phyloP scores from a whole-genome alignment of 495 filamentous ascomycete genomes.

The Clohesyomyces aquaticus region DNA sequence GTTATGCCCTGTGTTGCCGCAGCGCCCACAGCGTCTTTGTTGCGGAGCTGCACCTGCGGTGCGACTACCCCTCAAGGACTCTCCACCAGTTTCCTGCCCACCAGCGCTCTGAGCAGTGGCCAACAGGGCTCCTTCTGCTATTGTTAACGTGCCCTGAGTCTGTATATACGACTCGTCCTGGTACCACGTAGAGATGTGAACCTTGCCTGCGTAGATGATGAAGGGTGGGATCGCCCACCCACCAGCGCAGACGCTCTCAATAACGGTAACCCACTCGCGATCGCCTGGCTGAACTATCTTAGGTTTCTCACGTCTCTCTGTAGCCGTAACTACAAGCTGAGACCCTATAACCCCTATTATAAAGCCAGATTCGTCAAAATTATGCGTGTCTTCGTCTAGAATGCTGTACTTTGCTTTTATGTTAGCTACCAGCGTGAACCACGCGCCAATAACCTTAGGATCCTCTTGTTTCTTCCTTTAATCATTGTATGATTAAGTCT shows the following conservation, averaged over 20 bases:
- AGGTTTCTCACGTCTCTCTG: constrained; percentile 35
- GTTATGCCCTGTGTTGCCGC: constrained; percentile 9
- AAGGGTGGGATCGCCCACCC: constrained; percentile 29
- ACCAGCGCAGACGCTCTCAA: constrained; percentile 41
- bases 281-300: constrained; percentile 47
- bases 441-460: constrained; percentile 43
- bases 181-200: constrained; percentile 43
- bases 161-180: constrained; percentile 24
- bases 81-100: too few species aligned
- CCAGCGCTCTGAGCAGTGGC: too few species aligned
- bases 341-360: constrained; percentile 45
- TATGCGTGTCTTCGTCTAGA: constrained; percentile 51
- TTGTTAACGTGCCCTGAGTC: constrained; percentile 7
- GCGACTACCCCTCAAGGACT: too few species aligned
- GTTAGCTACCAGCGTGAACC: constrained; percentile 47
- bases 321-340: constrained; percentile 19
- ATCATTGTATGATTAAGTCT: constrained; percentile 44
- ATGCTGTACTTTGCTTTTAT: constrained; percentile 48
- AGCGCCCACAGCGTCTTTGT: constrained; percentile 8
- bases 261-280: constrained; percentile 49
- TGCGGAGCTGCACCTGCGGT: too few species aligned
- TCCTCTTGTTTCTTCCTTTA: constrained; percentile 49
- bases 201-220: constrained; percentile 42
- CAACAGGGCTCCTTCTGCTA: too few species aligned
- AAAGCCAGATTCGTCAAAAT: constrained; percentile 54